Base-by-base conservation (phyloP, 2,329 filamentous ascomycete species). In the Aureobasidium sp. region DNA sequence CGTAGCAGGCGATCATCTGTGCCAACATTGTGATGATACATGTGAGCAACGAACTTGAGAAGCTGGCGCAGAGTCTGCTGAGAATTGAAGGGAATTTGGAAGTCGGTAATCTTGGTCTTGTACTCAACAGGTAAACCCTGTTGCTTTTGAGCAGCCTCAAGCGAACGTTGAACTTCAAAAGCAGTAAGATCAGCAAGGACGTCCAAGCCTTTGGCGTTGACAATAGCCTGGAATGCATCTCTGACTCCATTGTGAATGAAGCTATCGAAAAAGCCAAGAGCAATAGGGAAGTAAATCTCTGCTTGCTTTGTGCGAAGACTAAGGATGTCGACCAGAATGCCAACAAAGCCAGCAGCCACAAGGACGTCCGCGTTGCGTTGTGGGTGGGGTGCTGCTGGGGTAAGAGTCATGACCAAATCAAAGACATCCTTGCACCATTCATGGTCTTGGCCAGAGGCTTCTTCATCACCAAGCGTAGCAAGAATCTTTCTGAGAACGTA, bases 21-120 rank as follows among this genome's bases (percentile, higher is more conserved):
- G 62, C 89, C 90, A 25, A 63, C 54, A 78, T 87, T 81, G 81
- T 95, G 74, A 76, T 88, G 78, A 87, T 97, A 96, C 77, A 97
- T 88, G 72, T 97, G 92, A 68, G 96, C 92, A 65, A 96, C 88
- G 71, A 97, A 96, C 73, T 96, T 97, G 74, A 99, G 88, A 48
- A 97, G 80, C 85, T 90, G 95, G 70, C 95, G 92, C 34, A 99
- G 80, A 21, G 91, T 93, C 73, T 96, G 91, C 72, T 97, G 94
- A 67, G 96, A 89, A 72, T 91, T 91, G 72, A 91, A 97, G 0
- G 92, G 91, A 59, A 97, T 91, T 68, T 91, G 84, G 72, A 97
- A 99, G 75, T 99, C 95, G 48, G 95, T 91, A 30, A 89, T 83
- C 61, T 88, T 86, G 10, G 91, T 96, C 68, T 85, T 86, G 74